phyloP scores from a whole-genome alignment of 2,329 filamentous ascomycete genomes.

The Coniella lustricola region DNA sequence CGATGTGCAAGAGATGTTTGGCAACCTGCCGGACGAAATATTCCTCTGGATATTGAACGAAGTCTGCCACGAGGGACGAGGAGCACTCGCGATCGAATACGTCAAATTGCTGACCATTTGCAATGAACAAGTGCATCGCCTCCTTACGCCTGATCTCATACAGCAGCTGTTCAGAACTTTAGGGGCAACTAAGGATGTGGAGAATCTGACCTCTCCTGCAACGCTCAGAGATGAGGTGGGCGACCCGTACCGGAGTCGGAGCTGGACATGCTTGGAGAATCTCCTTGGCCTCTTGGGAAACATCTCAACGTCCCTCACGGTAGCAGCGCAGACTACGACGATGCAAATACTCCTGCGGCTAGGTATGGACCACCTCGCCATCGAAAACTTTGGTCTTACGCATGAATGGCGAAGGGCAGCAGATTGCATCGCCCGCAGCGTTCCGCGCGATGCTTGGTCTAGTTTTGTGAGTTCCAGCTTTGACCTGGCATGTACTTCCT shows the following conservation, averaged over 20 bases:
- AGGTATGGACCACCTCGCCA: slow-evolving; percentile 45
- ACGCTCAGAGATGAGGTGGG: slow-evolving; percentile 17
- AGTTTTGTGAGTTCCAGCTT: slow-evolving; percentile 26
- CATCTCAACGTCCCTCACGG: slow-evolving; percentile 30
- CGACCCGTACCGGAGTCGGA: slow-evolving; percentile 23
- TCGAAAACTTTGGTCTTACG: slow-evolving; percentile 35
- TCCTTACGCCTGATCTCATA: slow-evolving; percentile 39
- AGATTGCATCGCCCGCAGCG: slow-evolving; percentile 33
- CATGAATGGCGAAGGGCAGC: slow-evolving; percentile 36
- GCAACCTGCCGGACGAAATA: slow-evolving; percentile 53
- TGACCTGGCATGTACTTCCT: slow-evolving; percentile 26
- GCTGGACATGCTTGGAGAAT: slow-evolving; percentile 39
- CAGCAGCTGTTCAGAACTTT: slow-evolving; percentile 50
- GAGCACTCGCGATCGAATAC: slow-evolving; percentile 54
- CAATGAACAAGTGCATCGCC: slow-evolving; percentile 33
- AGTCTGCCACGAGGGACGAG: slow-evolving; percentile 47
- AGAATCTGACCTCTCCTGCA: slow-evolving; percentile 20
- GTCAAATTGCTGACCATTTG: slow-evolving; percentile 44
- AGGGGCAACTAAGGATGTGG: slow-evolving; percentile 46
- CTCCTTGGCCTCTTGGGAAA: slow-evolving; percentile 36
- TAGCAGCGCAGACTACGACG: slow-evolving; percentile 30
- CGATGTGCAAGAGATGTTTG: slow-evolving; percentile 39
- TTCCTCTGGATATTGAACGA: slow-evolving; percentile 60
- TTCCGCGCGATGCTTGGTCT: slow-evolving; percentile 31
- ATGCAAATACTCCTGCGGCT: slow-evolving; percentile 46